A percentile compares a stretch with the other conserved stretches of the same genome.
Conservation (phyloP, 192 early-diverging fungal genomes). For the Rhizophagus sp. region DNA sequence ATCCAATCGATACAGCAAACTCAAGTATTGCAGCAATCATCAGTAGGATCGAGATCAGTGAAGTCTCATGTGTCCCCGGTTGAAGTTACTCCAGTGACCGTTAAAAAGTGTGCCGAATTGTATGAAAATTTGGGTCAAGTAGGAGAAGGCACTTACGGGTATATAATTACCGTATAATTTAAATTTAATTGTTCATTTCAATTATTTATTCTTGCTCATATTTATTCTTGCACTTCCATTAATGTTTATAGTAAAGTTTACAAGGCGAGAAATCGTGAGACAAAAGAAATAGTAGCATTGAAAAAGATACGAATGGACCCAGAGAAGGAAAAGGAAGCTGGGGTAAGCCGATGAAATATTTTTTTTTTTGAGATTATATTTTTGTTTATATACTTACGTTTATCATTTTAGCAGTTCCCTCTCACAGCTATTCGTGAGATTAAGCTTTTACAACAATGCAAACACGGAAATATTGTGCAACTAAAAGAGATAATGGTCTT, state of each 20-base stretch:
- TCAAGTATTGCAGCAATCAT: background rate
- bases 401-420: conserved; percentile 56
- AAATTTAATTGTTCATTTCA: background rate
- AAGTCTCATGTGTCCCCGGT: background rate
- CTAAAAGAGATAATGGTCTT: conserved; percentile 75
- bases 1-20: background rate
- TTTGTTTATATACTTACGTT: background rate
- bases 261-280: conserved; percentile 71
- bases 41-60: background rate
- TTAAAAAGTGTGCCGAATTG: conserved; percentile 51
- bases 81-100: background rate
- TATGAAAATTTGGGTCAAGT: conserved; percentile 78
- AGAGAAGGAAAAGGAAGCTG: conserved; percentile 70
- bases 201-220: background rate
- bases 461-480: conserved; percentile 71
- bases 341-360: background rate
- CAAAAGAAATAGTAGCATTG: conserved; percentile 73
- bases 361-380: no score
- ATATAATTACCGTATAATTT: conserved; percentile 13
- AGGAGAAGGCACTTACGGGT: conserved; percentile 83
- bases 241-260: conserved; percentile 67
- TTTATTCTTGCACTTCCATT: background rate
- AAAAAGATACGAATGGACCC: conserved; percentile 81
- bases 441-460: conserved; percentile 67
- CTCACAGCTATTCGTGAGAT: conserved; percentile 89